phyloP scores from a whole-genome alignment of 768 basidiomycete species.

The Scleroderma bovista region DNA sequence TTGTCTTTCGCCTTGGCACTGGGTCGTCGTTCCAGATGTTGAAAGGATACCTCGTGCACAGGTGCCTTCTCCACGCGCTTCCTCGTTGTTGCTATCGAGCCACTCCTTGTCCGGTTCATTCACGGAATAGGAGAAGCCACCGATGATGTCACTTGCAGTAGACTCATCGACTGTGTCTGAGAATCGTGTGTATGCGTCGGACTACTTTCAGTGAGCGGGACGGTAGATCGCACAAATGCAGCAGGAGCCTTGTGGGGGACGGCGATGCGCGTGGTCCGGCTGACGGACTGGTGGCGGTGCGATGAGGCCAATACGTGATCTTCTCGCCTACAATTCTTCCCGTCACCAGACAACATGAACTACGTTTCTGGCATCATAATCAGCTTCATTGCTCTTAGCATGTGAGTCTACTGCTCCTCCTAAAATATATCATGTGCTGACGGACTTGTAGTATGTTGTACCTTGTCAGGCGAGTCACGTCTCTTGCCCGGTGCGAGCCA shows the following conservation, averaged over 20 bases:
- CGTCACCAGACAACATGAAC: slow-evolving; percentile 75
- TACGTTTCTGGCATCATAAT: slow-evolving; percentile 68
- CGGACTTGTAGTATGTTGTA: slow-evolving; percentile 43
- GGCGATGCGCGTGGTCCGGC: slow-evolving; percentile 33
- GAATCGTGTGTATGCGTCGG: slow-evolving; percentile 69
- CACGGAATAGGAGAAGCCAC: slow-evolving; percentile 86
- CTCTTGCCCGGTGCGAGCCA: not conserved
- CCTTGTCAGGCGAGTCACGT: slow-evolving; percentile 17
- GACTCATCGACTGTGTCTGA: slow-evolving; percentile 86
- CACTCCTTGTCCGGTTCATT: slow-evolving; percentile 95
- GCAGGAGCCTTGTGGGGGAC: slow-evolving; percentile 33
- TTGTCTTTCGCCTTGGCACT: slow-evolving; percentile 83
- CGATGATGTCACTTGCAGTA: slow-evolving; percentile 50
- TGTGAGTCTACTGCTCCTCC: slow-evolving; percentile 29
- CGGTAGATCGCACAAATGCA: slow-evolving; percentile 84
- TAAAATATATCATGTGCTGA: not conserved
- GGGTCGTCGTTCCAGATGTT: slow-evolving; percentile 42
- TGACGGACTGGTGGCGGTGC: slow-evolving; percentile 37
- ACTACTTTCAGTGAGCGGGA: slow-evolving; percentile 64
- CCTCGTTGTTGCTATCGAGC: slow-evolving; percentile 88
- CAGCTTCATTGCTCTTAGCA: slow-evolving; percentile 46
- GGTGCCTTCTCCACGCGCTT: slow-evolving; percentile 80
- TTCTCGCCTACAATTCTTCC: slow-evolving; percentile 69
- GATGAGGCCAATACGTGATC: slow-evolving; percentile 58
- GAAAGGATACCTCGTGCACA: slow-evolving; percentile 69